These are phyloP conservation scores for Globisporangium parvum DNA, from an alignment of 352 stramenopile genomes.

Conservation along the genomic window DNA sequence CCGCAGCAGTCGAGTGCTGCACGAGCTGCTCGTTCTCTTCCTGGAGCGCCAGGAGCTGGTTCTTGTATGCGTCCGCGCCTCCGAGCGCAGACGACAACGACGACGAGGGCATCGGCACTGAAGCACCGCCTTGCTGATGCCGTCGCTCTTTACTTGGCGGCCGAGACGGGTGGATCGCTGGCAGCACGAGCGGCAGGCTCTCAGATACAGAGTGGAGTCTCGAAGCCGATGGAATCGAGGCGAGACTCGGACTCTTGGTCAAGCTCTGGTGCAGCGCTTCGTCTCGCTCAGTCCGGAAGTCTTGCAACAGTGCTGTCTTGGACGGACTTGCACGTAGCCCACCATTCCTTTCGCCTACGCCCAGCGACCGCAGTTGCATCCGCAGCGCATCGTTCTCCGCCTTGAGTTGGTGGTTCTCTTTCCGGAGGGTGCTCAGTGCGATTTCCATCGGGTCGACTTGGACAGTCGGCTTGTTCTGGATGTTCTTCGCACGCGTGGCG, in stretches of 20 bases:
- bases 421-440: constrained; percentile 47
- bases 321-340: constrained; percentile 6
- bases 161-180: constrained; percentile 2
- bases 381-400: constrained; percentile 57
- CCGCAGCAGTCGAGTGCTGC: constrained; percentile 16
- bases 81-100: not conserved
- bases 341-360: constrained; percentile 3
- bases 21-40: constrained; percentile 58
- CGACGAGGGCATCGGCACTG: constrained; percentile 4
- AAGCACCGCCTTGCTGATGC: not conserved
- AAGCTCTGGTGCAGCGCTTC: constrained; percentile 1
- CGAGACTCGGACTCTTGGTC: constrained; percentile 15
- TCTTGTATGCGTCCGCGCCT: constrained; percentile 27
- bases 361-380: constrained; percentile 31
- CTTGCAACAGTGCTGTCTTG: not conserved
- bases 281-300: not conserved
- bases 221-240: constrained; percentile 19
- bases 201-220: constrained; percentile 21
- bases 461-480: constrained; percentile 73
- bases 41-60: constrained; percentile 51
- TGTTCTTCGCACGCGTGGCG: constrained; percentile 78
- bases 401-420: constrained; percentile 55
- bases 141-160: constrained; percentile 11
- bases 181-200: constrained; percentile 4
- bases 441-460: constrained; percentile 63